These are phyloP conservation scores for Extremus antarcticus DNA, from an alignment of 495 filamentous ascomycete genomes.

Conservation along the genomic window DNA sequence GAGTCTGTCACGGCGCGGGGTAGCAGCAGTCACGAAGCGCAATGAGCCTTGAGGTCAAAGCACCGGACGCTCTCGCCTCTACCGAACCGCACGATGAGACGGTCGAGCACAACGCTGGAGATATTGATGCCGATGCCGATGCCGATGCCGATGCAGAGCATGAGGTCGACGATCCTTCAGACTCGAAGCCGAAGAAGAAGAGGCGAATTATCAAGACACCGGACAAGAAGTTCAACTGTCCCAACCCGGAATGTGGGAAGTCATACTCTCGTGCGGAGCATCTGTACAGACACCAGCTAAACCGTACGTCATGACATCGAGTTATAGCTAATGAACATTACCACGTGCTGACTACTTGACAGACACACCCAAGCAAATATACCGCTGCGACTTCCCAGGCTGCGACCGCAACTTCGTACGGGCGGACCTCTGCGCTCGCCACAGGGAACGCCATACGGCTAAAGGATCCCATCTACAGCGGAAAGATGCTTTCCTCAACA, in stretches of 20 bases:
- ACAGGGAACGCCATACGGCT: slow-evolving; percentile 92
- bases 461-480: slow-evolving; percentile 88
- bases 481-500: slow-evolving; percentile 64
- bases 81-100: background rate
- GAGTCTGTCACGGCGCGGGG: too few species aligned
- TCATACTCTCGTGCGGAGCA: slow-evolving; percentile 95
- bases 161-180: slow-evolving; percentile 9
- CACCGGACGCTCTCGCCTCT: background rate
- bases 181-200: slow-evolving; percentile 73
- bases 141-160: slow-evolving; percentile 1
- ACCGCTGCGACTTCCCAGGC: slow-evolving; percentile 85
- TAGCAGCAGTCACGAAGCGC: background rate
- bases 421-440: slow-evolving; percentile 85
- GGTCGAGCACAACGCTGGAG: background rate
- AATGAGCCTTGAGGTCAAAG: background rate
- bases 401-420: slow-evolving; percentile 87
- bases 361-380: slow-evolving; percentile 88
- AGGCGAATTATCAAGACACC: slow-evolving; percentile 47
- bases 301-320: slow-evolving; percentile 76
- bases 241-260: slow-evolving; percentile 81
- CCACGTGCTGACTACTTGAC: too few species aligned
- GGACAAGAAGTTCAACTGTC: slow-evolving; percentile 93
- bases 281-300: slow-evolving; percentile 91
- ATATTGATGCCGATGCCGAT: background rate
- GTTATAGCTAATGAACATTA: too few species aligned